A percentile compares a stretch with the other conserved stretches of the same genome.
Evolutionary conservation across 2,329 filamentous ascomycete genomes (phyloP).

Genomic region (Didymella segeticola): DNA sequence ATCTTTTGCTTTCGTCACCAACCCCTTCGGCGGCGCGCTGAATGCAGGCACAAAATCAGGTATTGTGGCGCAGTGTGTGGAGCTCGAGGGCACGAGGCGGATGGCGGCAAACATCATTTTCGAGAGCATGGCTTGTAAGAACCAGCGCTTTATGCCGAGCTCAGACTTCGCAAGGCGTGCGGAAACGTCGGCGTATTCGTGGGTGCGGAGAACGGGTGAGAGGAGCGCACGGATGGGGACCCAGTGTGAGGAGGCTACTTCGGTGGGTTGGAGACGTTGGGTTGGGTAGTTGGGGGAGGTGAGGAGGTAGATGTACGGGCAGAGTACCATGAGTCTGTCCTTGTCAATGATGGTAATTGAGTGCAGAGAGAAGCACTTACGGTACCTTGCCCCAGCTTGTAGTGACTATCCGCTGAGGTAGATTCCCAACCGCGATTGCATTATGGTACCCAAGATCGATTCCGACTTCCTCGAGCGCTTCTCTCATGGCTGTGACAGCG

Average conservation of each 20-base stretch:
- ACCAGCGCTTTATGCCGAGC: conserved; percentile 60
- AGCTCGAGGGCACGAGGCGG: conserved; percentile 66
- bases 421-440: conserved; percentile 62
- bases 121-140: conserved; percentile 65
- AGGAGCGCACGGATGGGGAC: conserved; percentile 68
- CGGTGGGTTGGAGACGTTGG: conserved; percentile 69
- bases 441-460: conserved; percentile 61
- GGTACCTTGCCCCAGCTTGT: conserved; percentile 71
- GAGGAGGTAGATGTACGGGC: conserved; percentile 70
- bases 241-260: conserved; percentile 74
- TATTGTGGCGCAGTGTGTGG: conserved; percentile 62
- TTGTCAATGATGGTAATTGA: neutral
- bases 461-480: conserved; percentile 72
- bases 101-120: conserved; percentile 74
- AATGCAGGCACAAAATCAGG: conserved; percentile 55
- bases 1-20: conserved; percentile 24
- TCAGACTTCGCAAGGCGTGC: conserved; percentile 65
- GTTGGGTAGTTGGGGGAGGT: conserved; percentile 63
- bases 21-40: conserved; percentile 15
- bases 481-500: conserved; percentile 66
- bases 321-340: conserved; percentile 68
- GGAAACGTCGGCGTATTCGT: conserved; percentile 69
- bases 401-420: conserved; percentile 70
- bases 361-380: conserved; percentile 49
- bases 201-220: conserved; percentile 65